Evolutionary conservation across 192 early-diverging fungal species (phyloP).

Genomic region (Spinellus fusiger): DNA sequence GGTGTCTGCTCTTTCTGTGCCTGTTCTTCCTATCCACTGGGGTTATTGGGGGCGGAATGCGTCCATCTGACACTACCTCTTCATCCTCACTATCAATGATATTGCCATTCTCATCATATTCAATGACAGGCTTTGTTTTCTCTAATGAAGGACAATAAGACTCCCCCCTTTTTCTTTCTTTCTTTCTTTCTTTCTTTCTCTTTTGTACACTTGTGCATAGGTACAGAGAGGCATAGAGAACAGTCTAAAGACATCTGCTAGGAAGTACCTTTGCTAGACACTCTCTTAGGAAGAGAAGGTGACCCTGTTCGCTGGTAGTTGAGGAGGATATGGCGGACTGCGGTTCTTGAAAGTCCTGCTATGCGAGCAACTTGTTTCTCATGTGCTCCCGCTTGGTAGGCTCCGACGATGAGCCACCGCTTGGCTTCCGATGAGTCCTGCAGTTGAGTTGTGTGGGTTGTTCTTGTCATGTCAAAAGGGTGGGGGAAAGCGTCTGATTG

Average conservation of each 20-base stretch:
- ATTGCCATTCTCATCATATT: slow-evolving; percentile 29
- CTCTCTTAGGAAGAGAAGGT: slow-evolving; percentile 15
- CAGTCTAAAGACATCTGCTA: background rate
- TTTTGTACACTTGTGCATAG: background rate
- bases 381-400: slow-evolving; percentile 28
- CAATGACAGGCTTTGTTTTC: slow-evolving; percentile 21
- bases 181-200: background rate
- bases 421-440: slow-evolving; percentile 18
- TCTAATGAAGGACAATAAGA: slow-evolving; percentile 3
- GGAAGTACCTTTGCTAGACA: slow-evolving; percentile 14
- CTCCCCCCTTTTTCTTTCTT: background rate
- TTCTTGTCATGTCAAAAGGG: slow-evolving; percentile 1
- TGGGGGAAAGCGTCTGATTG: background rate
- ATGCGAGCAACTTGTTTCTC: slow-evolving; percentile 25
- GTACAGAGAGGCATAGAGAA: background rate
- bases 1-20: background rate
- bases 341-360: slow-evolving; percentile 19
- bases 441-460: background rate
- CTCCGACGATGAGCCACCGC: slow-evolving; percentile 29
- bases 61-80: background rate
- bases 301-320: slow-evolving; percentile 30
- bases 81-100: slow-evolving; percentile 24
- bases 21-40: background rate
- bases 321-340: slow-evolving; percentile 27
- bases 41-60: background rate